Conservation (phyloP, 768 basidiomycete species). For the Russula olivacea region DNA sequence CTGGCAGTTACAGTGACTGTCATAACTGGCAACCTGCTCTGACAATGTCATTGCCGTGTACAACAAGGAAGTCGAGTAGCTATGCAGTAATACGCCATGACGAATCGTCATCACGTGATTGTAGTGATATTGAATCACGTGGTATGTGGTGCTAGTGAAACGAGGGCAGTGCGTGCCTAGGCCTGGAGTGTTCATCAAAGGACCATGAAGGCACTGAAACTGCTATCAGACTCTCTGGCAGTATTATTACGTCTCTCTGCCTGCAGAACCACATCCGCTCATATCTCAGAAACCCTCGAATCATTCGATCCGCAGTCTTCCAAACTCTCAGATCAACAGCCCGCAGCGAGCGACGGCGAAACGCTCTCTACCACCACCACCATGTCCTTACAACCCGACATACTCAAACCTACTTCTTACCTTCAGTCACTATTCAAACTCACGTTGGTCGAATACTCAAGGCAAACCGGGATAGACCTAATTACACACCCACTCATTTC, state of each 20-base stretch:
- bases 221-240: not conserved
- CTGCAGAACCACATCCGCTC: not conserved
- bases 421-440: conserved; percentile 4
- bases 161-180: not conserved
- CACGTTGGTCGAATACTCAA: conserved; percentile 3
- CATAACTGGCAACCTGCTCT: too few species aligned
- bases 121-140: not conserved
- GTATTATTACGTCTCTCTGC: not conserved
- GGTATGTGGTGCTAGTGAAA: too few species aligned
- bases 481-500: not conserved
- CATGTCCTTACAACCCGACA: not conserved
- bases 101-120: not conserved
- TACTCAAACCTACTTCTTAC: not conserved
- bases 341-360: not conserved
- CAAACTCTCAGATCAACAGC: not conserved
- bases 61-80: too few species aligned
- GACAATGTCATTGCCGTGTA: too few species aligned
- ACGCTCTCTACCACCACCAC: not conserved
- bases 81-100: too few species aligned
- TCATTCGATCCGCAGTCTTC: not conserved
- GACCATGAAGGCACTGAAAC: not conserved
- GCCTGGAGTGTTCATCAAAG: not conserved
- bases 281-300: not conserved
- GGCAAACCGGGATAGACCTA: conserved; percentile 2
- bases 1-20: too few species aligned